Percentiles rank a stretch among this genome's conserved stretches.
These are phyloP conservation scores for Aquanectria penicillioides DNA, from an alignment of 2,329 filamentous ascomycete species.

Conservation along the genomic window DNA sequence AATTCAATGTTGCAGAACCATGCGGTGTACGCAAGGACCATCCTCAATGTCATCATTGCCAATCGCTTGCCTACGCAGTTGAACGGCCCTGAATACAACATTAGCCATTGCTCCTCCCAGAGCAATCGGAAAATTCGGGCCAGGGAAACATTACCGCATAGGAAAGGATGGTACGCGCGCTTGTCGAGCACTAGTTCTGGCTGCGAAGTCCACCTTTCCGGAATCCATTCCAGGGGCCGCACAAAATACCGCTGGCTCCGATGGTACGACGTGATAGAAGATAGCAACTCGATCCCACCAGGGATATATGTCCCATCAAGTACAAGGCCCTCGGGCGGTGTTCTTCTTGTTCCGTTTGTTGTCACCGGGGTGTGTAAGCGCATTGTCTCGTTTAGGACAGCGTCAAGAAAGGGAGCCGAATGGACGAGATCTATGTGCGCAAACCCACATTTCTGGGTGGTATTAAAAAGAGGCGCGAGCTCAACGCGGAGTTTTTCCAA, in stretches of 20 bases:
- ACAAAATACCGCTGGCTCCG: not conserved
- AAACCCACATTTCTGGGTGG: conserved; percentile 31
- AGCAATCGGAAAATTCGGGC: no score
- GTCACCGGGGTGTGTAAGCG: conserved; percentile 42
- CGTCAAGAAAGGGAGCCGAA: conserved; percentile 34
- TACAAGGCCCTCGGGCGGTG: conserved; percentile 38
- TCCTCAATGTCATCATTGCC: not conserved
- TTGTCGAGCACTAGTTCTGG: conserved; percentile 3
- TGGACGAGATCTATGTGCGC: conserved; percentile 27
- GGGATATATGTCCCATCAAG: conserved; percentile 42
- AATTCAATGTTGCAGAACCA: not conserved
- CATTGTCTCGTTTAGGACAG: conserved; percentile 44
- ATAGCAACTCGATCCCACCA: conserved; percentile 21
- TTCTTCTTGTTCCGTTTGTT: conserved; percentile 38
- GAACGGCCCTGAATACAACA: not conserved
- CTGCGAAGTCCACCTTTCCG: not conserved
- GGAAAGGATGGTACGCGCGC: conserved; percentile 1
- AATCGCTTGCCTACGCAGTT: not conserved
- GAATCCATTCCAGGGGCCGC: not conserved
- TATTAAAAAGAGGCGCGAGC: conserved; percentile 22
- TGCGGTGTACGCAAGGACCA: conserved; percentile 7
- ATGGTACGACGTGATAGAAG: conserved; percentile 4
- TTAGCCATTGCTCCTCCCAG: no score
- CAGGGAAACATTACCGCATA: not conserved
- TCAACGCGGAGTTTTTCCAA: no score